A percentile compares a stretch with the other conserved stretches of the same genome.
Evolutionary conservation across 345 rosid species (phyloP).

Genomic region (Barbarea vulgaris): DNA sequence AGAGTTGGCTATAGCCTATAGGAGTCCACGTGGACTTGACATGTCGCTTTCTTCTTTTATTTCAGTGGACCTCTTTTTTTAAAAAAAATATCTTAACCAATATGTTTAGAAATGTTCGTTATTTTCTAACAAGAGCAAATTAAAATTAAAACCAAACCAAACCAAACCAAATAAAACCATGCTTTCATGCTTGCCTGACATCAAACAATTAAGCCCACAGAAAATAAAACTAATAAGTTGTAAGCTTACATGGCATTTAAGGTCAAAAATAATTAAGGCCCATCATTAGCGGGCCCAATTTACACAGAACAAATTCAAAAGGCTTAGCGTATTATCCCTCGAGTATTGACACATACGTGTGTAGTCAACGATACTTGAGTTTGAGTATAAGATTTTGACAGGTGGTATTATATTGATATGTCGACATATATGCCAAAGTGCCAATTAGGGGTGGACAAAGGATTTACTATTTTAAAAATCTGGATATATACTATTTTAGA

Average conservation of each 20-base stretch:
- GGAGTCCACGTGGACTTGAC: slow-evolving; percentile 28
- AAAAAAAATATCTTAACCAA: not conserved
- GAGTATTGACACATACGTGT: slow-evolving; percentile 12
- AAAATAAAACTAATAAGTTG: not conserved
- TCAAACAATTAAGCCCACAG: slow-evolving; percentile 13
- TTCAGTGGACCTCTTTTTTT: slow-evolving; percentile 29
- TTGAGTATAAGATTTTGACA: not conserved
- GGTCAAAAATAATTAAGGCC: slow-evolving; percentile 1
- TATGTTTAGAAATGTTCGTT: not conserved
- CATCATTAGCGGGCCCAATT: not conserved
- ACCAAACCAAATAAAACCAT: not conserved
- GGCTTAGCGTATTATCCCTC: not conserved
- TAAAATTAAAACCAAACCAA: not conserved
- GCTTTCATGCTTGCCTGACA: not conserved
- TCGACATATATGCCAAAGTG: slow-evolving; percentile 4
- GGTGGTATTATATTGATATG: not conserved
- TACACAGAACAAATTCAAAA: not conserved
- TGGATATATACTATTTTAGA: not conserved
- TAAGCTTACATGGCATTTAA: not conserved
- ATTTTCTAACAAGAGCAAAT: not conserved
- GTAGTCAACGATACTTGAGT: not conserved
- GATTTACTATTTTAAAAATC: not conserved
- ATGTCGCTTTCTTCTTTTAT: slow-evolving; percentile 31
- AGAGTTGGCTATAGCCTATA: slow-evolving; percentile 13
- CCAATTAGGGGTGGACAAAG: not conserved